Conservation (phyloP, 2,329 filamentous ascomycete species). For the Talaromyces sp. region DNA sequence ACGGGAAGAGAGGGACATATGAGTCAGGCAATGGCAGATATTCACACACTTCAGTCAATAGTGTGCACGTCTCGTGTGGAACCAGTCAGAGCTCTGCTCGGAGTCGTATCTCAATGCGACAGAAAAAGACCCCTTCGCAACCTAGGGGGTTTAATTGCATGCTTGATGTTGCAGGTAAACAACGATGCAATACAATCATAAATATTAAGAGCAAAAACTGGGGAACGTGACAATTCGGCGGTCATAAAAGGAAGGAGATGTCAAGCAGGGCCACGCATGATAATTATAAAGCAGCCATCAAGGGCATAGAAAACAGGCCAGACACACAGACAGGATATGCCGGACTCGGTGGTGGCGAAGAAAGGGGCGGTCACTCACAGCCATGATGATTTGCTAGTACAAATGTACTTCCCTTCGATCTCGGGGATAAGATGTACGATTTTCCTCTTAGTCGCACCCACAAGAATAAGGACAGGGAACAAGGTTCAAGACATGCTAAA, state of each 20-base stretch:
- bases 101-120: not conserved
- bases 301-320: not conserved
- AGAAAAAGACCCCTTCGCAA: not conserved
- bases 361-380: conserved; percentile 10
- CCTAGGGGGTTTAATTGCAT: not conserved
- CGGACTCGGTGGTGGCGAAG: not conserved
- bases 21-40: not conserved
- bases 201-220: not conserved
- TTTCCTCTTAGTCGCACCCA: conserved; percentile 4
- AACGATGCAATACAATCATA: not conserved
- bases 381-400: conserved; percentile 7
- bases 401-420: not conserved
- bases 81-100: not conserved
- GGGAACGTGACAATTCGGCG: not conserved
- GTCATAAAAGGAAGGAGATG: not conserved
- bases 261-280: not conserved
- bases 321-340: not conserved
- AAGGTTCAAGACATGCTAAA: conserved; percentile 10
- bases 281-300: not conserved
- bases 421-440: not conserved
- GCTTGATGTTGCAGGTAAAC: not conserved
- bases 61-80: not conserved
- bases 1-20: not conserved
- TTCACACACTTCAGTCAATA: not conserved
- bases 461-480: conserved; percentile 8